Base-by-base conservation (phyloP, 345 rosid genomes). In the Eutrema japonicum region DNA sequence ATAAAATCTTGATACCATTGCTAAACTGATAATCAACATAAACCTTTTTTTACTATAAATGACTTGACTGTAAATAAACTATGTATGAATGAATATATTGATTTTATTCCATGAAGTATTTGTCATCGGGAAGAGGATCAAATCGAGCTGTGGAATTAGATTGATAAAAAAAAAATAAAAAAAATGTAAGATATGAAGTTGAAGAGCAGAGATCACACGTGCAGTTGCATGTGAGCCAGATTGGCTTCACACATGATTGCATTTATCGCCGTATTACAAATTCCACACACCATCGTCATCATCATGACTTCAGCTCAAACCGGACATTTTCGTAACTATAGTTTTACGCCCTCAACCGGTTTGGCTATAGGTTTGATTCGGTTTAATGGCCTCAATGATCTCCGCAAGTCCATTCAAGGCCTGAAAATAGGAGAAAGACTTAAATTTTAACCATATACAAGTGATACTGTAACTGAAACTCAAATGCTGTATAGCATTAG, bases 161-260 rank as follows among this genome's bases (percentile, higher is more conserved):
- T 41, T 46, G n/a, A 18, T 11, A 49, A 37, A 12, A 48, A 12
- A 48, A 16, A 16, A 16, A 16, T 16, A 3, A 22, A 50, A 16
- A 18, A 66, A 49, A 41, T 49, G 68, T 2, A 46, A 58, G 60
- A 59, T 48, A 50, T 58, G 54, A 58, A 51, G 49, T 41, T 50
- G 33, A 54, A 29, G 37, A 36, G 58, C 74, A 68, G 79, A 75
- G 73, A 46, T 37, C 70, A 75, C 74, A 68, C 79, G 74, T 68
- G 79, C 79, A 60, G 56, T 51, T 68, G 70, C 74, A 75, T 61
- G 75, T 70, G 76, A 49, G 80, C 70, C 80, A 71, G 80, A 77
- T 77, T 64, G 76, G 80, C 55, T 77, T 67, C 48, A 64, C 80
- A 71, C 80, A 77, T 71, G 80, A 56, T 64, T 76, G 80, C 76